Conservation (phyloP, 2,329 filamentous ascomycete species). For the Fulvia fulva region DNA sequence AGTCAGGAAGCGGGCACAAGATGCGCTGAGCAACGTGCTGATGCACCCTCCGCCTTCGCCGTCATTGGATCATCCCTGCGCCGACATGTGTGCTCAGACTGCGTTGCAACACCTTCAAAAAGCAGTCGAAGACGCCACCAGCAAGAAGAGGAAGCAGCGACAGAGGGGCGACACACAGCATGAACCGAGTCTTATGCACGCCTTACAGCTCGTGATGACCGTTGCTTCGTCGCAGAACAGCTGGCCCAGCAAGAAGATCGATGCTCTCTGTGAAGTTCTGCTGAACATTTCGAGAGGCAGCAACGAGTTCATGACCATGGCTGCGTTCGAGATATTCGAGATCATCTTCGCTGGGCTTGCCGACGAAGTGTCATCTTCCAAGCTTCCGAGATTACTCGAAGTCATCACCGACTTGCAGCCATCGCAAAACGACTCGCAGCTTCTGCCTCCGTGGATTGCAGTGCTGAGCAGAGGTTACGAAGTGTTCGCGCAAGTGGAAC, state of each 20-base stretch:
- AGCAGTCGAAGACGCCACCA: slow-evolving; percentile 66
- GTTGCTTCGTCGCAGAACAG: slow-evolving; percentile 82
- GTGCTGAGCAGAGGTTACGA: slow-evolving; percentile 93
- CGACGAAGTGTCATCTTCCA: slow-evolving; percentile 80
- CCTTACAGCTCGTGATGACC: slow-evolving; percentile 86
- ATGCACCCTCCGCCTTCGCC: slow-evolving; percentile 85
- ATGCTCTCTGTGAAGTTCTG: slow-evolving; percentile 82
- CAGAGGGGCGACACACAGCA: slow-evolving; percentile 54
- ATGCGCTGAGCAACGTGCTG: slow-evolving; percentile 78
- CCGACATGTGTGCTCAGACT: slow-evolving; percentile 93
- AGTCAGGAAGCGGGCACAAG: slow-evolving; percentile 87
- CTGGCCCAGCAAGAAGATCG: slow-evolving; percentile 96
- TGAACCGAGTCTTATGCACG: slow-evolving; percentile 76
- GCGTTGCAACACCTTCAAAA: slow-evolving; percentile 76
- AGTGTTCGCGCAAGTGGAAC: slow-evolving; percentile 81
- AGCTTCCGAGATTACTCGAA: slow-evolving; percentile 82
- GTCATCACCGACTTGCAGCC: slow-evolving; percentile 90
- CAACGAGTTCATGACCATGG: slow-evolving; percentile 95
- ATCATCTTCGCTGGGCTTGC: slow-evolving; percentile 92
- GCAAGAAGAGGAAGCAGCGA: slow-evolving; percentile 60
- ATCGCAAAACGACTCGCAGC: slow-evolving; percentile 86
- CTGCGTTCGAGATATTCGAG: slow-evolving; percentile 94
- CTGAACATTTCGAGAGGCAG: slow-evolving; percentile 83
- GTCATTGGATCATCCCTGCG: slow-evolving; percentile 86
- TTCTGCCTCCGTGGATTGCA: slow-evolving; percentile 94